phyloP scores from a whole-genome alignment of 78 protist genomes.

The Polysphondylium violaceum region DNA sequence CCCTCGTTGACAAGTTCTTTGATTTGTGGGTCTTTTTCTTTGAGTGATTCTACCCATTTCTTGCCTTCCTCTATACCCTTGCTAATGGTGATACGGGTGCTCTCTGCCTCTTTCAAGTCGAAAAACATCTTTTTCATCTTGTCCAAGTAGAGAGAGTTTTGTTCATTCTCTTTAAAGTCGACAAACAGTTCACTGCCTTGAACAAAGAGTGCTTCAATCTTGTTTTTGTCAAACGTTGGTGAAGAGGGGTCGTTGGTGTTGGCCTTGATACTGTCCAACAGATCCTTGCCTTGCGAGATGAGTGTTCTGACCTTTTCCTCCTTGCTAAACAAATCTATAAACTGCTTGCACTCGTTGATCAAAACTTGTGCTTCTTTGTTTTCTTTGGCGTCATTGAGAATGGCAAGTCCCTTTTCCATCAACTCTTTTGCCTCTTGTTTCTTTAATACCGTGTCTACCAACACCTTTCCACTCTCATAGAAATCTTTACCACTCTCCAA shows the following conservation, averaged over 20 bases:
- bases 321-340: conserved; percentile 2
- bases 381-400: conserved; percentile 35
- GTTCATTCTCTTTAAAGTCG: conserved; percentile 61
- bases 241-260: not conserved
- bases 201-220: conserved; percentile 35
- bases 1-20: conserved; percentile 54
- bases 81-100: conserved; percentile 41
- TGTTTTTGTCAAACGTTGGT: not conserved
- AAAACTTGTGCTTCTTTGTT: conserved; percentile 32
- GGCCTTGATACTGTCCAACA: conserved; percentile 13
- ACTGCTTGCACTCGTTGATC: conserved; percentile 16
- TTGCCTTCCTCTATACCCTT: conserved; percentile 71
- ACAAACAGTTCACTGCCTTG: conserved; percentile 25
- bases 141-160: conserved; percentile 39
- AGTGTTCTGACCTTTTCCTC: conserved; percentile 57
- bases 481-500: conserved; percentile 70
- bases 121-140: conserved; percentile 73
- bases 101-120: conserved; percentile 67
- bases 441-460: conserved; percentile 61
- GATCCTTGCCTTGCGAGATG: conserved; percentile 23
- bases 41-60: conserved; percentile 61
- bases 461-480: conserved; percentile 16
- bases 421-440: conserved; percentile 58
- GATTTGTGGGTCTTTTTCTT: conserved; percentile 51
- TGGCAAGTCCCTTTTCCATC: conserved; percentile 63